Percentiles rank a stretch among this genome's conserved stretches.
These are phyloP conservation scores for Fusarium succisae DNA, from an alignment of 2,329 filamentous ascomycete genomes.

Conservation along the genomic window DNA sequence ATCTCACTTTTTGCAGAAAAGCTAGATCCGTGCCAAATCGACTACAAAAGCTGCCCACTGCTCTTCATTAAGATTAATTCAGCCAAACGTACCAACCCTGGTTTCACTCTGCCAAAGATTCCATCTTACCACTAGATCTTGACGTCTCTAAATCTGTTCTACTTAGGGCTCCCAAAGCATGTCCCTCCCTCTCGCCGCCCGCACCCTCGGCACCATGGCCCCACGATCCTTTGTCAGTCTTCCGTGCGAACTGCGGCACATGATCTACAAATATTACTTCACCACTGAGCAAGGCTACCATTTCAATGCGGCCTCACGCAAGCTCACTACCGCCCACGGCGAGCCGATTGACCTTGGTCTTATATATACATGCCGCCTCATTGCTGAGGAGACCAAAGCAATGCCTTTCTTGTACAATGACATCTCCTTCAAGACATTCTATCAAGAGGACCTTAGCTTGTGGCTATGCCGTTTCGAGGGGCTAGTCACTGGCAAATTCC, in stretches of 20 bases:
- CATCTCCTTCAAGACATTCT: background rate
- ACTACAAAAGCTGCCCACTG: background rate
- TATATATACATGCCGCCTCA: background rate
- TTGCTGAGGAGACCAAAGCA: background rate
- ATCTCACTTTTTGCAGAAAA: background rate
- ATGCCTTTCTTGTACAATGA: background rate
- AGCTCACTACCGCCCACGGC: background rate
- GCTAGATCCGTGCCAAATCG: background rate
- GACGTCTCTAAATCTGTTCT: background rate
- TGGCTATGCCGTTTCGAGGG: background rate
- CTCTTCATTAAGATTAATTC: background rate
- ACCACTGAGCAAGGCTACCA: background rate
- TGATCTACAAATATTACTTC: background rate
- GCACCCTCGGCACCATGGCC: background rate
- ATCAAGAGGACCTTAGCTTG: background rate
- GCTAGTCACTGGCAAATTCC: fast-evolving
- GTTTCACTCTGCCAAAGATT: background rate
- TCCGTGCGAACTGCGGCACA: background rate
- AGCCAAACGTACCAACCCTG: background rate
- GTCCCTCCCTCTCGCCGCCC: background rate
- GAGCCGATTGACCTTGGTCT: background rate
- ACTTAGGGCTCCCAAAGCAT: background rate
- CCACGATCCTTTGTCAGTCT: background rate
- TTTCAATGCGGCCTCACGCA: background rate
- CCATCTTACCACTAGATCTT: background rate